Evolutionary conservation across 305 asterid species (phyloP).

Genomic region (Fraxinus baroniana): DNA sequence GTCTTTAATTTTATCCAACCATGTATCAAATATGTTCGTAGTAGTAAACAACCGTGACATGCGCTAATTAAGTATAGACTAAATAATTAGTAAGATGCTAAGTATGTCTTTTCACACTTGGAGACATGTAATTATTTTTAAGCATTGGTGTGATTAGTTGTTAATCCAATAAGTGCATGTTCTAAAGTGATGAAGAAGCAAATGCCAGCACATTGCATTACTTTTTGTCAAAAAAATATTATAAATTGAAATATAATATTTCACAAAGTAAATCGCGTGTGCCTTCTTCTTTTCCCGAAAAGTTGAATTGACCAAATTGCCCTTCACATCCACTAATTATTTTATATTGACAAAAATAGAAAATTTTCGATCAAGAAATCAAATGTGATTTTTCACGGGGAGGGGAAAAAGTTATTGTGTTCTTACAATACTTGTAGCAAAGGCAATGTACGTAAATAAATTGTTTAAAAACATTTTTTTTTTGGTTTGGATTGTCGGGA

Average conservation of each 20-base stretch:
- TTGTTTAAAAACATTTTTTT: no score
- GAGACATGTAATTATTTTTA: neutral
- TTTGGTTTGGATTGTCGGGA: neutral
- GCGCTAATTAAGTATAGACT: neutral
- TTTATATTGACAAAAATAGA: neutral
- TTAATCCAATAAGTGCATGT: slow-evolving; percentile 3
- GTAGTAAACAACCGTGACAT: neutral
- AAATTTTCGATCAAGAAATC: neutral
- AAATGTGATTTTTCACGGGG: neutral
- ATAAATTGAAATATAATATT: no score
- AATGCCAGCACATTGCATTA: neutral
- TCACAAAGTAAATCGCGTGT: neutral
- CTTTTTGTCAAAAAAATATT: neutral
- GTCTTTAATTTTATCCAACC: neutral
- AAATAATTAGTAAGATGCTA: neutral
- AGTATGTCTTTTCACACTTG: neutral
- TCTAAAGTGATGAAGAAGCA: neutral
- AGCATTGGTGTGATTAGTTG: neutral
- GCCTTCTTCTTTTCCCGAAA: neutral
- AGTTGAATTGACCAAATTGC: neutral
- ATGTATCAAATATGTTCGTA: neutral
- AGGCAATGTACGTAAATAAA: neutral
- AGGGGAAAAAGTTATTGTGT: neutral
- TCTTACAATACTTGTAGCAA: neutral
- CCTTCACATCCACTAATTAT: neutral